Base-by-base conservation (phyloP, 202 grass and related monocot species). In the Carex arenaria region DNA sequence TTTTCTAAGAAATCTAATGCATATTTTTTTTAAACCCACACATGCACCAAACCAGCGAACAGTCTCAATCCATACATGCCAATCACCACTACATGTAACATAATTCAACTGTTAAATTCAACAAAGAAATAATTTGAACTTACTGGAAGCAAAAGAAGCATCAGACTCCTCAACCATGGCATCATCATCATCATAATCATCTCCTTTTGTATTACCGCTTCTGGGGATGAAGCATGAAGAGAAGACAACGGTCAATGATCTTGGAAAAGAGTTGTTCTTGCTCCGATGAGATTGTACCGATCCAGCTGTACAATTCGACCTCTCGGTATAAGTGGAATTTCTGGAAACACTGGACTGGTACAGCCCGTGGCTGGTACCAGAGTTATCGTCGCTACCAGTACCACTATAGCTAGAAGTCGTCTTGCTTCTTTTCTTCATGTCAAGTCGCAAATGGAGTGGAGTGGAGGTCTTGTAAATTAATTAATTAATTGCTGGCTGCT, bases 81-180 rank as follows among this genome's bases (percentile, higher is more conserved):
- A 75, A 32, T 73, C 14, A 54, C 71, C 71, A 54, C 47, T 5
- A 7, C 47, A 72, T 5, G 38, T 72, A 64, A 85, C 45, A 54
- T 2, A 85, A 54, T 61, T 38, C 76, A n/a, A n/a, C 18, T 38
- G 69, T n/a, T n/a, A 83, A 73, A 67, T 57, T 31, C 2, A 52
- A 15, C 12, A 18, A 64, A 14, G 14, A 85, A 66, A 64, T 40
- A 91, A 83, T 59, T 22, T 34, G 26, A 79, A 47, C 87, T 87
- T 90, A 94, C 94, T 72, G 57, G 90, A 92, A 83, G 80, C 8
- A 79, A 47, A 72, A 32, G 87, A 92, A 78, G 89, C 15, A 76
- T 89, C 92, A 72, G 38, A 86, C 40, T 42, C 76, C 1, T 64
- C 14, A 32, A 34, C 38, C 1, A 51, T 28, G 2, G 51, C 36